These are phyloP conservation scores for Talaromyces atroroseus DNA, from an alignment of 2,329 filamentous ascomycete genomes.

Conservation along the genomic window DNA sequence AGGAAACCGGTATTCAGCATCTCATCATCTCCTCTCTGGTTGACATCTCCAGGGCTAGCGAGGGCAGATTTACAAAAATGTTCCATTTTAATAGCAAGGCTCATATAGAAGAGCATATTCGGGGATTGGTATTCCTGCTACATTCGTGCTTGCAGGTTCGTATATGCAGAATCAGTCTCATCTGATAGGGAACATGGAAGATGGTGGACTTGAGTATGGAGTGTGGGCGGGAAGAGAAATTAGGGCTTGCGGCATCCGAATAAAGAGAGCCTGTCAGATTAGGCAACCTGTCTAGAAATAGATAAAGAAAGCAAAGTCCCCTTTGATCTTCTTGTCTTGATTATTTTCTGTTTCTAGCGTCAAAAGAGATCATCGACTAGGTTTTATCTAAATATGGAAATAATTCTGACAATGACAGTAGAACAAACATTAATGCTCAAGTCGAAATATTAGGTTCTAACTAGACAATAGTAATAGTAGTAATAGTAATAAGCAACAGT, in stretches of 20 bases:
- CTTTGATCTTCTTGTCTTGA: too few relatives aligned
- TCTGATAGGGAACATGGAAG: neutral
- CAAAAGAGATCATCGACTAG: neutral
- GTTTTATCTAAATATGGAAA: neutral
- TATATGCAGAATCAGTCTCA: neutral
- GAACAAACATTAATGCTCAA: neutral
- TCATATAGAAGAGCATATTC: slow-evolving; percentile 1
- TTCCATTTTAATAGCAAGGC: slow-evolving; percentile 6
- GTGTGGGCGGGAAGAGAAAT: neutral
- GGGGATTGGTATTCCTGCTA: neutral
- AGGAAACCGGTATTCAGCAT: slow-evolving; percentile 27
- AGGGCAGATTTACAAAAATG: slow-evolving; percentile 5
- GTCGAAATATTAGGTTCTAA: neutral
- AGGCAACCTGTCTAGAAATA: too few relatives aligned
- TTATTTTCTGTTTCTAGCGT: too few relatives aligned
- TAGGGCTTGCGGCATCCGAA: too few relatives aligned
- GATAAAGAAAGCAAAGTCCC: too few relatives aligned
- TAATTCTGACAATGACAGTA: neutral
- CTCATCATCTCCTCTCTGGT: slow-evolving; percentile 33
- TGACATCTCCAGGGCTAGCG: neutral
- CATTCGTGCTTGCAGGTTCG: neutral
- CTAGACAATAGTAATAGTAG: neutral
- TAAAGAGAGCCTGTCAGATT: too few relatives aligned
- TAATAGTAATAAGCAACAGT: neutral
- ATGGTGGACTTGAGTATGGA: neutral